Conservation (phyloP, 2,329 filamentous ascomycete species). For the Thielaviopsis musarum region DNA sequence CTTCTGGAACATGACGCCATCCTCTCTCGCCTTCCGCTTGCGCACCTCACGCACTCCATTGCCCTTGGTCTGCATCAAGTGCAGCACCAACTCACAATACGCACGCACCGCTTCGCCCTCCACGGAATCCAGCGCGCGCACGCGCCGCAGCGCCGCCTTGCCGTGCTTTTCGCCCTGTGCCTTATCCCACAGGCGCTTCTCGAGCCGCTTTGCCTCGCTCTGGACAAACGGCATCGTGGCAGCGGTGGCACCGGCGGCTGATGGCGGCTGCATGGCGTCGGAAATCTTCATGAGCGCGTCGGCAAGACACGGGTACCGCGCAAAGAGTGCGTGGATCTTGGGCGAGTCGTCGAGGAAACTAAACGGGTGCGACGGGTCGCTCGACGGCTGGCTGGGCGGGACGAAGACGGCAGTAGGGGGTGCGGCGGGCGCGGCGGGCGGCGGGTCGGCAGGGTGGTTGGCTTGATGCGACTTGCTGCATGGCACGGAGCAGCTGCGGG, state of each 20-base stretch:
- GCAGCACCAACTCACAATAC: constrained; percentile 39
- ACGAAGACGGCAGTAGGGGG: constrained; percentile 10
- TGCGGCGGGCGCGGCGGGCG: constrained; percentile 15
- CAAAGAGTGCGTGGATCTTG: constrained; percentile 33
- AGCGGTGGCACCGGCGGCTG: constrained; percentile 10
- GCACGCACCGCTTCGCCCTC: constrained; percentile 43
- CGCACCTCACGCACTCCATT: constrained; percentile 1
- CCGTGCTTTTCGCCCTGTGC: constrained; percentile 41
- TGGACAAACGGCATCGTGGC: constrained; percentile 11
- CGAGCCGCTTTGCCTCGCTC: constrained; percentile 10
- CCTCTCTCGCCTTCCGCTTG: constrained; percentile 6
- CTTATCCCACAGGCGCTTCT: constrained; percentile 35
- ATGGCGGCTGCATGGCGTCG: constrained; percentile 31
- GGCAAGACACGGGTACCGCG: constrained; percentile 33
- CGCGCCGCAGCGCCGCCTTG: constrained; percentile 33
- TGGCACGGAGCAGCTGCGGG: constrained; percentile 37
- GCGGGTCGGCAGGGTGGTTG: constrained; percentile 28
- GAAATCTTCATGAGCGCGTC: constrained; percentile 31
- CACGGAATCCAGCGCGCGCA: constrained; percentile 31
- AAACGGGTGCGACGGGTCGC: constrained; percentile 27
- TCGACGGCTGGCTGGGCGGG: constrained; percentile 7
- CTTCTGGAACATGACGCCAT: constrained; percentile 5
- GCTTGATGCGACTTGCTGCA: constrained; percentile 38
- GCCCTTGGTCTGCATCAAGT: constrained; percentile 24
- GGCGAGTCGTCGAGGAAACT: constrained; percentile 32